phyloP scores from a whole-genome alignment of 306 rosid genomes.

The Cucumis melo region DNA sequence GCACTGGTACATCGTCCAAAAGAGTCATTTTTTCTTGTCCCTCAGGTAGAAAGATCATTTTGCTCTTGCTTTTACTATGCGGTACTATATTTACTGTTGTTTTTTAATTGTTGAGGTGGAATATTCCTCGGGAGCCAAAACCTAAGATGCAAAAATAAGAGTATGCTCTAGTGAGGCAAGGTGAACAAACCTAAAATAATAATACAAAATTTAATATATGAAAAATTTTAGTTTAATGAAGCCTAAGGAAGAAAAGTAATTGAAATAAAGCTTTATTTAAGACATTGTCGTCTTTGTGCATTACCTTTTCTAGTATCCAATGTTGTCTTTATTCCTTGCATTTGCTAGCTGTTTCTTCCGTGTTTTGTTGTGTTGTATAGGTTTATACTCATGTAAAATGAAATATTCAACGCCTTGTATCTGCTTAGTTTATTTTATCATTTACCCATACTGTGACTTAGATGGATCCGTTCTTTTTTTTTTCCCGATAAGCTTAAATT shows the following conservation, averaged over 20 bases:
- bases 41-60: slow-evolving; percentile 37
- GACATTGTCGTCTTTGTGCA: neutral
- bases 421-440: no score
- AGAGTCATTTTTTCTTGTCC: slow-evolving; percentile 73
- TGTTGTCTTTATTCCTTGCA: neutral
- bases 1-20: slow-evolving; percentile 89
- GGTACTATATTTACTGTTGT: neutral
- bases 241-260: neutral
- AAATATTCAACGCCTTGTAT: neutral
- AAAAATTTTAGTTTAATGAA: neutral
- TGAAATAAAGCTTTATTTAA: neutral
- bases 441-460: neutral
- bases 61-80: neutral
- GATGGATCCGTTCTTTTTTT: neutral
- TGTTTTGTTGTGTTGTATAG: neutral
- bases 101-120: neutral
- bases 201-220: neutral
- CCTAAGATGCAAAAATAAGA: neutral
- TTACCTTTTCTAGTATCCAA: neutral
- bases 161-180: neutral
- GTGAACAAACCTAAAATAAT: neutral
- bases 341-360: neutral
- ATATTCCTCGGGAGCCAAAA: neutral
- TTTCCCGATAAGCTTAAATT: slow-evolving; percentile 7
- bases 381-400: neutral